These are phyloP conservation scores for Lumnitzera littorea DNA, from an alignment of 345 rosid species.

Conservation along the genomic window DNA sequence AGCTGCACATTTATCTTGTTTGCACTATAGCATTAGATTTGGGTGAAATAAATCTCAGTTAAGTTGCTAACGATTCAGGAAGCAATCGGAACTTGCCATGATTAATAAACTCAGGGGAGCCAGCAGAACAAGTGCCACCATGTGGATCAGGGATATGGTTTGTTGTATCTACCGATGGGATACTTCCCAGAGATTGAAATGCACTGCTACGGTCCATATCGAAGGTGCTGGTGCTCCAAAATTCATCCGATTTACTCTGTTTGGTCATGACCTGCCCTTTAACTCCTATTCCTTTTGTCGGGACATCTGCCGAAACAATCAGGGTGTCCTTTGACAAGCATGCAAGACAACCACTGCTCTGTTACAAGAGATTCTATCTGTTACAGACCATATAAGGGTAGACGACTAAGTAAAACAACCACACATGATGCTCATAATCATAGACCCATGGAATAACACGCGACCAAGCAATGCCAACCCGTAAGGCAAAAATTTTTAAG, in stretches of 20 bases:
- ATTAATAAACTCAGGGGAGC: slow-evolving; percentile 53
- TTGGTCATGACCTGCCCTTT: slow-evolving; percentile 22
- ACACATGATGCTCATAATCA: slow-evolving; percentile 1
- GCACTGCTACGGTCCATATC: slow-evolving; percentile 59
- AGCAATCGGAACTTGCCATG: slow-evolving; percentile 43
- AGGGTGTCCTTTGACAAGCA: slow-evolving; percentile 40
- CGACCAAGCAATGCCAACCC: background rate
- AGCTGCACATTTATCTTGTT: background rate
- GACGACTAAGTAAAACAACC: slow-evolving; percentile 11
- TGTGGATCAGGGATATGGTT: slow-evolving; percentile 41
- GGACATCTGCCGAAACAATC: slow-evolving; percentile 23
- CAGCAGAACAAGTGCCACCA: slow-evolving; percentile 26
- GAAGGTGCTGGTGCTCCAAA: slow-evolving; percentile 54
- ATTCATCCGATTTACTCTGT: slow-evolving; percentile 43
- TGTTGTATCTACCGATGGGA: slow-evolving; percentile 47
- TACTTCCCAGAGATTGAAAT: slow-evolving; percentile 63
- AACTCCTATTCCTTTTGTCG: slow-evolving; percentile 16
- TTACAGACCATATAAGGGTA: slow-evolving; percentile 19
- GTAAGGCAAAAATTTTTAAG: too few relatives aligned
- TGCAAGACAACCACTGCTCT: slow-evolving; percentile 87
- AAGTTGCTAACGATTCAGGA: slow-evolving; percentile 3
- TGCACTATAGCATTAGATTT: background rate
- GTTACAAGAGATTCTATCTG: slow-evolving; percentile 45
- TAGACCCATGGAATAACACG: background rate
- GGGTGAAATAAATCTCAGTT: background rate